Base-by-base conservation (phyloP, 2,329 filamentous ascomycete genomes). In the Venturia nashicola region DNA sequence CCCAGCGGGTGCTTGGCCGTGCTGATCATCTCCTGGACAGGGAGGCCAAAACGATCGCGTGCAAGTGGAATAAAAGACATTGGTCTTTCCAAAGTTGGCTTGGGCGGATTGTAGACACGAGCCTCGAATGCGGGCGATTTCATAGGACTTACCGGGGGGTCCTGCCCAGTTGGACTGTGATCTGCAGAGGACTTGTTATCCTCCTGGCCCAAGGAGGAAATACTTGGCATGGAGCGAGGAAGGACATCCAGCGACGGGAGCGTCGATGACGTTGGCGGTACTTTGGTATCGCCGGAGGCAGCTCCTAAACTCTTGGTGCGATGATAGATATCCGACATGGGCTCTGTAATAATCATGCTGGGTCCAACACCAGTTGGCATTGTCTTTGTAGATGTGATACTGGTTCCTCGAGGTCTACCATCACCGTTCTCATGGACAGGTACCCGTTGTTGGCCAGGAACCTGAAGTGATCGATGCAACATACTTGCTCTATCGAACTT, bases 1-100 rank as follows among this genome's bases (percentile, higher is more conserved):
- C 62, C 32, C 7, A 61, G 12, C 12, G 61, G 61, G 16, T 63
- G 11, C n/a, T 57, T 54, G n/a, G 46, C 36, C 27, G 61, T 63
- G 46, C 55, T 65, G 44, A 65, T 65, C 27, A 62, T 7, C 36
- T 65, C 64, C 20, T 62, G 59, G 11, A 39, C 20, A 20, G 63
- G 63, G 2, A 46, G n/a, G 18, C 67, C 70, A 34, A 34, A 48
- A 20, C 61, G 48, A 61, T 71, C 69, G 36, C 67, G 61, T 42
- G 66, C 65, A 32, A 70, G 65, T n/a, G 67, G 67, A 64, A 69
- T 64, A 59, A 70, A 73, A 4, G 71, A 71, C 64, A 72, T 65
- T 3, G 70, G 67, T 11, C 72, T 70, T 27, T 69, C 68, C 2
- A 62, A 20, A 39, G 20, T 40, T 32, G 65, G 62, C 18, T 27